Percentiles rank a stretch among this genome's conserved stretches.
Evolutionary conservation across 2,329 filamentous ascomycete genomes (phyloP).

Genomic region (Ophiostoma piceae): DNA sequence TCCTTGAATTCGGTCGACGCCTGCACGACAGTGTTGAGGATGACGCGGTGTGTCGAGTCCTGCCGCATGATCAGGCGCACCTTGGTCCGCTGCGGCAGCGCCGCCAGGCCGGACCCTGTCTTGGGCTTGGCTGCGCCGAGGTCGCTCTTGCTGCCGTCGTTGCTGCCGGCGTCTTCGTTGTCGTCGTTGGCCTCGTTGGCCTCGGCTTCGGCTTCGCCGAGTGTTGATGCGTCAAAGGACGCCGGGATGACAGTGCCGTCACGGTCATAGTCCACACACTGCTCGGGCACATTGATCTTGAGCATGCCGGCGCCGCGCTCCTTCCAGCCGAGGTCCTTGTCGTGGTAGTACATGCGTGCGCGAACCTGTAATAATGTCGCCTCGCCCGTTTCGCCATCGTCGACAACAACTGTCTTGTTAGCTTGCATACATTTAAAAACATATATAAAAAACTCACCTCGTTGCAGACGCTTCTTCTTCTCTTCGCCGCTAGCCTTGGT

Average conservation of each 20-base stretch:
- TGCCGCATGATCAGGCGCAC: slow-evolving; percentile 84
- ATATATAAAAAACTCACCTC: slow-evolving; percentile 49
- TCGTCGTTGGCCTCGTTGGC: slow-evolving; percentile 28
- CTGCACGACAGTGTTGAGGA: slow-evolving; percentile 78
- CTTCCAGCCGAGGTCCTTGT: slow-evolving; percentile 70
- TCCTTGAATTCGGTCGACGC: slow-evolving; percentile 75
- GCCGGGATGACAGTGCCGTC: slow-evolving; percentile 32
- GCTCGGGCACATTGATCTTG: slow-evolving; percentile 71
- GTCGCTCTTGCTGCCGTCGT: slow-evolving; percentile 29
- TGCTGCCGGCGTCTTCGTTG: slow-evolving; percentile 27
- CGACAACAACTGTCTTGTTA: slow-evolving; percentile 55
- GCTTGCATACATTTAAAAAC: slow-evolving; percentile 17
- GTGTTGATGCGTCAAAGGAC: slow-evolving; percentile 28
- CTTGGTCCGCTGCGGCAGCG: slow-evolving; percentile 40
- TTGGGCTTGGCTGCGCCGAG: slow-evolving; percentile 22
- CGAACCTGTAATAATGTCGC: slow-evolving; percentile 55
- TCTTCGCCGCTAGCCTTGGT: slow-evolving; percentile 45
- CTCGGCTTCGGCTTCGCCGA: slow-evolving; percentile 21
- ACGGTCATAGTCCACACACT: slow-evolving; percentile 49
- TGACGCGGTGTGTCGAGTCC: slow-evolving; percentile 79
- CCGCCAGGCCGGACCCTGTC: background rate
- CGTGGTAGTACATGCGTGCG: slow-evolving; percentile 79
- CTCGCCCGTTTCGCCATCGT: slow-evolving; percentile 85
- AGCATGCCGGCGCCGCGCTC: slow-evolving; percentile 80
- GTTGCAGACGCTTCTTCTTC: slow-evolving; percentile 62